A percentile compares a stretch with the other conserved stretches of the same genome.
These are phyloP conservation scores for Polygonum aviculare DNA, from an alignment of 148 eudicot genomes.

Conservation along the genomic window DNA sequence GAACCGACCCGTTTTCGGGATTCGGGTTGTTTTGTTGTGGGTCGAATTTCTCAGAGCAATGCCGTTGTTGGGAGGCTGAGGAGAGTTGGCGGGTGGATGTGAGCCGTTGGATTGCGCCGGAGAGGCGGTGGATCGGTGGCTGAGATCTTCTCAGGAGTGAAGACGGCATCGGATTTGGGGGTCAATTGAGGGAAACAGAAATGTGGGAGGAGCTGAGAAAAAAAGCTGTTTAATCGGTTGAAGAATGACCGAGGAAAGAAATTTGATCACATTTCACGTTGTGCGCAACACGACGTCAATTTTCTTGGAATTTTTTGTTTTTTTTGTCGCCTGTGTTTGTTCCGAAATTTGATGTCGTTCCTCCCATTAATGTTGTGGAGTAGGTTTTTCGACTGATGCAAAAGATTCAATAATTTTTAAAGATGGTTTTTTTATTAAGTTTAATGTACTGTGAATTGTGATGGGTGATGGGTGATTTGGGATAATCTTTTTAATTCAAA, in stretches of 20 bases:
- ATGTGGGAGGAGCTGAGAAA: neutral
- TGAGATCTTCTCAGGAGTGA: conserved; percentile 1
- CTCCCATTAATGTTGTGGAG: no score
- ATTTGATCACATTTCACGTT: neutral
- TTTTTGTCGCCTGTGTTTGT: neutral
- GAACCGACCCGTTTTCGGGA: neutral
- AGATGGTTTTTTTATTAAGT: no score
- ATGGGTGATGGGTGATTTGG: no score
- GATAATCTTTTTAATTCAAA: no score
- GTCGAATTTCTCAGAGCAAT: neutral
- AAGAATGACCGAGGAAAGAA: neutral
- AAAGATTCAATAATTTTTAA: no score
- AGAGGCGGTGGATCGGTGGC: neutral
- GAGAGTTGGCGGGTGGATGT: conserved; percentile 1
- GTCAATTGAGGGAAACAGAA: neutral
- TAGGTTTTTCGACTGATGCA: no score
- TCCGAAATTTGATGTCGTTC: neutral
- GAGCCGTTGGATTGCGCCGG: neutral
- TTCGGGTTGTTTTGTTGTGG: neutral
- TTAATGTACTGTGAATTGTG: no score
- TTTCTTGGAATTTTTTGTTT: neutral
- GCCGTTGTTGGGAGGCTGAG: neutral
- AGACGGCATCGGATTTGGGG: conserved; percentile 4
- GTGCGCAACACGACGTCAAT: conserved; percentile 1
- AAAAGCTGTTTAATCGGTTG: neutral